Conservation (phyloP, 1,284 basidiomycete genomes). For the Ustilago crameri region DNA sequence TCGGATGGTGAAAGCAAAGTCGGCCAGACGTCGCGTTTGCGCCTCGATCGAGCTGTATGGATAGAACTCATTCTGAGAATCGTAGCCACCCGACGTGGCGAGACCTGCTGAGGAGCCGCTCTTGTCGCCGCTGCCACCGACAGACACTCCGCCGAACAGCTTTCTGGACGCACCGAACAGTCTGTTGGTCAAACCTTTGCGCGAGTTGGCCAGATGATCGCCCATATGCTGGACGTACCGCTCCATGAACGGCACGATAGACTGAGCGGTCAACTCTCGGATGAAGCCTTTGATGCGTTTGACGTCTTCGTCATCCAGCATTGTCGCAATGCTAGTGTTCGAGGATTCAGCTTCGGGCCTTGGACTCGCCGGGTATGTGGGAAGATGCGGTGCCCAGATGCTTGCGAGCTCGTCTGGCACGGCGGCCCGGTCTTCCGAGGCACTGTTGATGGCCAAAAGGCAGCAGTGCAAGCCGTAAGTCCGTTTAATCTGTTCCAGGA, state of each 20-base stretch:
- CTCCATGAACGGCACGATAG: conserved; percentile 95
- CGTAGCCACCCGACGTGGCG: conserved; percentile 31
- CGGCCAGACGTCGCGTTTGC: conserved; percentile 79
- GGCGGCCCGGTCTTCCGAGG: conserved; percentile 28
- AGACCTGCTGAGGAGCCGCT: conserved; percentile 51
- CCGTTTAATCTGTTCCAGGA: conserved; percentile 61
- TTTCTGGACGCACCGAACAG: conserved; percentile 73
- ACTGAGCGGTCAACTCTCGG: conserved; percentile 89
- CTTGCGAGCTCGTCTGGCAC: conserved; percentile 19
- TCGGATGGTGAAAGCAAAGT: conserved; percentile 91
- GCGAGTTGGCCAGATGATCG: conserved; percentile 84
- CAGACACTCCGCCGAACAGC: conserved; percentile 68
- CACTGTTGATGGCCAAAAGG: conserved; percentile 62
- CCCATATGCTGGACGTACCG: conserved; percentile 92
- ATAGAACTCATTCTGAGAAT: conserved; percentile 65
- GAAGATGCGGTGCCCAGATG: conserved; percentile 24
- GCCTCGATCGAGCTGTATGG: conserved; percentile 70
- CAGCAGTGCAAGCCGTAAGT: conserved; percentile 67
- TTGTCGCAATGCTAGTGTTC: conserved; percentile 3
- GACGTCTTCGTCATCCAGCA: conserved; percentile 80
- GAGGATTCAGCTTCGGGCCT: not conserved
- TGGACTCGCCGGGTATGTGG: conserved; percentile 7
- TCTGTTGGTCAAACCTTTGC: conserved; percentile 86
- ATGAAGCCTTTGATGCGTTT: conserved; percentile 82
- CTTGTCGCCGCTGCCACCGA: conserved; percentile 55